Base-by-base conservation (phyloP, 805 yeast species). In the Candida namnaoensis region DNA sequence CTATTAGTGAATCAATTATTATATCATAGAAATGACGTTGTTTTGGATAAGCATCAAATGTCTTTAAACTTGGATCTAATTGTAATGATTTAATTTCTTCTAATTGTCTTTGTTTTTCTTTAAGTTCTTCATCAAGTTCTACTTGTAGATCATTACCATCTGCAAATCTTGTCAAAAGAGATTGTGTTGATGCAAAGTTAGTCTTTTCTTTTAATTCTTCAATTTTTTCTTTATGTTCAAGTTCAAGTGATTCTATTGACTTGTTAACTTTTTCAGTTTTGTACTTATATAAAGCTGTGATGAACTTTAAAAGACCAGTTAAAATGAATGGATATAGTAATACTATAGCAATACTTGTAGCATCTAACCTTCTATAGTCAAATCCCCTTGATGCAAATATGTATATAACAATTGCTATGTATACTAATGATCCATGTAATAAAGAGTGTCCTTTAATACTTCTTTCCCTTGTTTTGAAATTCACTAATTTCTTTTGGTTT, bases 141-240 rank as follows among this genome's bases (percentile, higher is more conserved):
- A 67, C 63, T 52, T 65, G 54, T 26, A 67, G 62, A 53, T 74
- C 79, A 38, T 66, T 72, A 13, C 82, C 86, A 34, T 62, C 57
- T 9, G 72, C 64, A 49, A 75, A 88, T 52, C 88, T 70, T 40
- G 72, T 74, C 36, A 90, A 63, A 37, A 90, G 68, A n/a, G 82
- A 78, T 58, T 78, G 80, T 1, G 96, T 85, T 12, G 80, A 71
- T 51, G 82, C 74, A 58, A 78, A 91, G 48, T 85, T 82, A 13
- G 95, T 84, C 53, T 76, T 70, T 43, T 72, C 67, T 60, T 85
- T 85, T 60, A 84, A 65, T 46, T 79, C 84, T 23, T 80, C 83
- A 38, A 84, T 69, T 54, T 79, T 78, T 25, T 60, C 60, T 42
- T 65, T 63, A 45, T 80, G 87, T 38, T 66, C 58, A 24, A 64